Base-by-base conservation (phyloP, 148 eudicot genomes). In the Rhododendron simsii region DNA sequence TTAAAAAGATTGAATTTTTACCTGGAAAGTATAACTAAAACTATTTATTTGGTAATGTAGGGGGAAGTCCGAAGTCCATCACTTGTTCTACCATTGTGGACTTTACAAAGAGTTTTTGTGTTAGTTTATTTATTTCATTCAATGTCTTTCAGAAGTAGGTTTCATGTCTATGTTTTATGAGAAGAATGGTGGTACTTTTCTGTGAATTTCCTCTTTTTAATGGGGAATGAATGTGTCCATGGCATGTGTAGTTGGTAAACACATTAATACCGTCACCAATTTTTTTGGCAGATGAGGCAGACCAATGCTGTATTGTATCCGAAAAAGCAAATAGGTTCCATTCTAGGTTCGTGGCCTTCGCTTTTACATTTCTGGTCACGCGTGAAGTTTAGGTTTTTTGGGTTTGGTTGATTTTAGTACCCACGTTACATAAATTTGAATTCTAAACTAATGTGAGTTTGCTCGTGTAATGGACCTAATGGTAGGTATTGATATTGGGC, bases 401-500 rank as follows among this genome's bases (percentile, higher is more conserved):
- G 79, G 35, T 50, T 37, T 53, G 21, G 39, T 55, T 28, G 28
- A n/a, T 20, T 80, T n/a, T 44, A 23, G 45, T 45, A 11, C 18
- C 37, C 7, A 26, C 5, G 1, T 59, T 41, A 37, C 23, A n/a
- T 6, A 45, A 23, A 44, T 61, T 63, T 55, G n/a, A 45, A 55
- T 44, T 53, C 3, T 63, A 39, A 26, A 33, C 30, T 28, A 77
- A 84, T 84, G 59, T 16, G 75, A 7, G 11, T 85, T 55, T 67
- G 13, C 55, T 85, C 23, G 83, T 53, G 80, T 76, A n/a, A 86
- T n/a, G n/a, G n/a, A n/a, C n/a, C n/a, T n/a, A n/a, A n/a, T 87
- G 83, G 75, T 91, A 97, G 99, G 99, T 50, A 88, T 97, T 88
- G 98, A 94, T 81, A 98, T 95, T 37, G 99, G 99, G 33, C 96